A percentile compares a stretch with the other conserved stretches of the same genome.
Conservation (phyloP, 179 eudicot species). For the Vitellaria paradoxa region DNA sequence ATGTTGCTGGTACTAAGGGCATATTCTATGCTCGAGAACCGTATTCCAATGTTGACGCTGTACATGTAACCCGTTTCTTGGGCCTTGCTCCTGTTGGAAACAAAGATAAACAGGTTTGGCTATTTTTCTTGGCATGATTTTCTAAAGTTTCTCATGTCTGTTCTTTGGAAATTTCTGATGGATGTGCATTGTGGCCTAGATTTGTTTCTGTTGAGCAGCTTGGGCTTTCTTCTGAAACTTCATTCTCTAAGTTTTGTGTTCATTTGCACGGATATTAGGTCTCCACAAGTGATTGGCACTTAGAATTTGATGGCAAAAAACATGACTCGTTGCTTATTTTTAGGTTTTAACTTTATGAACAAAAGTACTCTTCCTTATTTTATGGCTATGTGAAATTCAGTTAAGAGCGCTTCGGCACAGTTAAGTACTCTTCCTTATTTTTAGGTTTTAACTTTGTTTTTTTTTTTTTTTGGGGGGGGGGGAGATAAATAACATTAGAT, state of each 20-base stretch:
- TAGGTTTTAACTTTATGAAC: background rate
- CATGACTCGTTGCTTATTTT: background rate
- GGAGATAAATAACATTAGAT: no score
- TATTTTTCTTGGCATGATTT: background rate
- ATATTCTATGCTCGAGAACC: conserved; percentile 90
- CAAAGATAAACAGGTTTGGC: conserved; percentile 74
- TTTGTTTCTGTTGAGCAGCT: conserved; percentile 5
- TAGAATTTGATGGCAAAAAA: background rate
- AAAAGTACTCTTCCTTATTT: background rate
- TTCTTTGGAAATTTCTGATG: background rate
- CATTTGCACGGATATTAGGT: background rate
- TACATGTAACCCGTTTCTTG: conserved; percentile 89
- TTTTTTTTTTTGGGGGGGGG: no score
- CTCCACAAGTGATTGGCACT: background rate
- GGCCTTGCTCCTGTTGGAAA: conserved; percentile 96
- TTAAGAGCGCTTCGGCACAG: background rate
- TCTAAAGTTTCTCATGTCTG: background rate
- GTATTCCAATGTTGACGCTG: conserved; percentile 67
- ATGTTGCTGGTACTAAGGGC: conserved; percentile 79
- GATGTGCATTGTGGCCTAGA: background rate
- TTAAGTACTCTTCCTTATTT: no score
- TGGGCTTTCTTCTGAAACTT: background rate
- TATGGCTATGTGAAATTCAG: background rate
- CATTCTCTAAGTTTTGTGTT: background rate
- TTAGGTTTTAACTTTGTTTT: no score